Percentiles rank a stretch among this genome's conserved stretches.
Evolutionary conservation across 164 flowering plant species (phyloP).

Genomic region (Hamamelis virginiana): DNA sequence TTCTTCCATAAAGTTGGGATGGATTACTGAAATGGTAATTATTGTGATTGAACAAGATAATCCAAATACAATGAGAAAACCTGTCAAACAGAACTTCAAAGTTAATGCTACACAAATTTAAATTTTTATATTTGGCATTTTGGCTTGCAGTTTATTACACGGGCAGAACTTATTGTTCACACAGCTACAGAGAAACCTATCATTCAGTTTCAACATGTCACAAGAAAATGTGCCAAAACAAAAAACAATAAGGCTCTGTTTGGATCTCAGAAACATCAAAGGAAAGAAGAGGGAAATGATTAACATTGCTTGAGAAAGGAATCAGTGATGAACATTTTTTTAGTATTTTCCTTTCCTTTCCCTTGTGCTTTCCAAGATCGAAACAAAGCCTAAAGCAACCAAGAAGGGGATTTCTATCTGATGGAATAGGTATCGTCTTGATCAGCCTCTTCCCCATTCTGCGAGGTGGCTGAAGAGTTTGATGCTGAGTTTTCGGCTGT

Average conservation of each 20-base stretch:
- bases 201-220: constrained; percentile 6
- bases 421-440: constrained; percentile 35
- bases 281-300: no score
- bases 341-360: no score
- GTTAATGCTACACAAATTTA: neutral
- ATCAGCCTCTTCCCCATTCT: constrained; percentile 30
- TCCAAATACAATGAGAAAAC: no score
- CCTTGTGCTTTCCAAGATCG: no score
- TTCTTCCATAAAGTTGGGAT: no score
- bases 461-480: constrained; percentile 32
- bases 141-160: neutral
- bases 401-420: constrained; percentile 3
- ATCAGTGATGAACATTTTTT: no score
- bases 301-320: no score
- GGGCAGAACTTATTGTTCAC: neutral
- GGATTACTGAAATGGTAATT: no score
- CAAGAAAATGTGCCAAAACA: neutral
- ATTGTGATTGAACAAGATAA: no score
- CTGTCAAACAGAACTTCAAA: neutral
- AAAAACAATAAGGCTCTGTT: no score
- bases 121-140: neutral
- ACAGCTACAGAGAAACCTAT: neutral
- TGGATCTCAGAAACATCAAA: no score
- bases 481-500: constrained; percentile 62
- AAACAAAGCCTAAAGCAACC: neutral